Base-by-base conservation (phyloP, 164 flowering plant genomes). In the Protea cynaroides region DNA sequence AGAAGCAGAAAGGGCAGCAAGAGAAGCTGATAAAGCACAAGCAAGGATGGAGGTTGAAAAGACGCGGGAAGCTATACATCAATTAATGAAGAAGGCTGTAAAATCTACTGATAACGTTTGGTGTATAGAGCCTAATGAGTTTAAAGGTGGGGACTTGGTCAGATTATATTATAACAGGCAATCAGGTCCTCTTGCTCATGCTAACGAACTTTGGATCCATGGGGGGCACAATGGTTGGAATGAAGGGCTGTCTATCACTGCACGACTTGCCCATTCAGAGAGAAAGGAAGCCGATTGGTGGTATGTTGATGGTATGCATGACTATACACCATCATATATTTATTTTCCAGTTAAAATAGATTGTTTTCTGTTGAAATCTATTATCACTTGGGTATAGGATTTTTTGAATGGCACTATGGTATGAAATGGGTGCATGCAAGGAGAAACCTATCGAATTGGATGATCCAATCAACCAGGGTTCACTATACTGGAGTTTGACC, bases 141-240 rank as follows among this genome's bases (percentile, higher is more conserved):
- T 88, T 63, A 81, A 79, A 71, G 82, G 81, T 38, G 79, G 61
- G 55, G 92, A 88, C 68, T n/a, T 66, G 80, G 84, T 95, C 62
- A 76, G 78, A 70, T 68, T 95, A 63, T 92, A 76, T 73, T 95
- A 95, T 77, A 89, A 87, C 72, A 78, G 75, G 75, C 76, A 74
- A 65, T 80, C 85, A 29, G 89, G 99, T 61, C 94, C 97, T 51
- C 94, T 95, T 76, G 81, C 79, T 67, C 74, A 82, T 72, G 79
- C 89, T 38, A 68, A 72, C 5, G 88, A 89, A 59, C 25, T 92
- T 36, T 95, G 99, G 99, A 79, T 95, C 65, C 99, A 95, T 77
- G 97, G 90, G 53, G 99, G 99, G 24, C 65, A 86, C 59, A 80
- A 89, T 74, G 78, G 75, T 75, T 95, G 99, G 99, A 72, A 60